These are phyloP conservation scores for Nidularia sp. DNA, from an alignment of 768 basidiomycete genomes.

Conservation along the genomic window DNA sequence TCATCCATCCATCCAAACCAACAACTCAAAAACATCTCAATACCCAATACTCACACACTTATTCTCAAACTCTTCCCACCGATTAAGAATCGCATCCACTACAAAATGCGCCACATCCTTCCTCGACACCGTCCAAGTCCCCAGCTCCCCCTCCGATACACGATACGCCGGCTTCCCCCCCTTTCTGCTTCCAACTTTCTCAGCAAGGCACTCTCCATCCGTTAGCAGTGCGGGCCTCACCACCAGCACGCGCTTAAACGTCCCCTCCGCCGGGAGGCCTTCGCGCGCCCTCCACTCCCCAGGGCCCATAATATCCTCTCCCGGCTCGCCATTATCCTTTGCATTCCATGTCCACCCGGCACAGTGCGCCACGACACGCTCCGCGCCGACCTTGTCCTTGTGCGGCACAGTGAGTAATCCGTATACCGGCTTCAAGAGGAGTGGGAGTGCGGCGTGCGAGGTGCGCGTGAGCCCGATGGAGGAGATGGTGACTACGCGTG, in stretches of 20 bases:
- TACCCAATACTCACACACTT: conserved; percentile 48
- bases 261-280: conserved; percentile 38
- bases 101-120: conserved; percentile 67
- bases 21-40: conserved; percentile 14
- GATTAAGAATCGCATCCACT: conserved; percentile 35
- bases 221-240: conserved; percentile 57
- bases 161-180: conserved; percentile 34
- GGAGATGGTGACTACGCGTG: conserved; percentile 52
- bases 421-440: conserved; percentile 47
- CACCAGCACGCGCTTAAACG: conserved; percentile 41
- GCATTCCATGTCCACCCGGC: conserved; percentile 49
- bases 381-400: conserved; percentile 58
- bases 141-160: conserved; percentile 36
- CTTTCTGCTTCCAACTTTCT: conserved; percentile 15
- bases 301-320: conserved; percentile 33
- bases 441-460: conserved; percentile 42
- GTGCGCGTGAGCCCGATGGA: conserved; percentile 45
- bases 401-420: conserved; percentile 40
- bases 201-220: conserved; percentile 47
- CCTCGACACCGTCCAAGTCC: conserved; percentile 53
- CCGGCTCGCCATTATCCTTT: conserved; percentile 31
- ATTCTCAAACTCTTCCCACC: conserved; percentile 52
- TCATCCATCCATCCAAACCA: too few species aligned
- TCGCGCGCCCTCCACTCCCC: conserved; percentile 35
- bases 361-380: conserved; percentile 43